phyloP scores from a whole-genome alignment of 2,329 filamentous ascomycete species.

The Diaporthe ilicicola region DNA sequence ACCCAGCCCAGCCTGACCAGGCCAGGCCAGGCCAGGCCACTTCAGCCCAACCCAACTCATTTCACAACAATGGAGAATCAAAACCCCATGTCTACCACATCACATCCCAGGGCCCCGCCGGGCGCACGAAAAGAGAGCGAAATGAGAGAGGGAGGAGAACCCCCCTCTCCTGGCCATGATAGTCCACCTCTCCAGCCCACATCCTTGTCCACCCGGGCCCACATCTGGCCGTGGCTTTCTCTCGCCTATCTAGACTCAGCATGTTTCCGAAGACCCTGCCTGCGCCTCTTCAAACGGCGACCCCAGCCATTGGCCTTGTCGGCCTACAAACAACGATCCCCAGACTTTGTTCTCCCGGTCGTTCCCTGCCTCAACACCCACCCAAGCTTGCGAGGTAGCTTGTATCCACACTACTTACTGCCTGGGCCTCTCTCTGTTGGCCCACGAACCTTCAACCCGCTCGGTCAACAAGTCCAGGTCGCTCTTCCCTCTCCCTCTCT shows the following conservation, averaged over 20 bases:
- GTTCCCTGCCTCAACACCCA: background rate
- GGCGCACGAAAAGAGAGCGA: background rate
- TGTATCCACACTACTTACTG: background rate
- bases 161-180: background rate
- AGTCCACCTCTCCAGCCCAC: background rate
- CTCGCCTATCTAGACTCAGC: conserved; percentile 32
- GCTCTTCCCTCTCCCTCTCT: background rate
- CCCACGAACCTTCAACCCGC: conserved; percentile 13
- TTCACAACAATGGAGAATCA: background rate
- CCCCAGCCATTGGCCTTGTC: conserved; percentile 14
- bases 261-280: conserved; percentile 30
- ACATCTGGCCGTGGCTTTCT: conserved; percentile 25
- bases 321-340: conserved; percentile 27
- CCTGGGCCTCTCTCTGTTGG: conserved; percentile 19
- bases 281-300: conserved; percentile 19
- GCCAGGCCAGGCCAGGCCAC: background rate
- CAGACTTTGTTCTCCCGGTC: conserved; percentile 16
- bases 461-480: background rate
- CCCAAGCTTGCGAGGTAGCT: background rate
- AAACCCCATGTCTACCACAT: background rate
- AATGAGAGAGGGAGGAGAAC: background rate
- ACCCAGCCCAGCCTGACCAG: background rate
- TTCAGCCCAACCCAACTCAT: background rate
- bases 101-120: conserved; percentile 1
- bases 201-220: conserved; percentile 20